Percentiles rank a stretch among this genome's conserved stretches.
Evolutionary conservation across 140 eudicot species (phyloP).

Genomic region (Bidens hawaiensis): DNA sequence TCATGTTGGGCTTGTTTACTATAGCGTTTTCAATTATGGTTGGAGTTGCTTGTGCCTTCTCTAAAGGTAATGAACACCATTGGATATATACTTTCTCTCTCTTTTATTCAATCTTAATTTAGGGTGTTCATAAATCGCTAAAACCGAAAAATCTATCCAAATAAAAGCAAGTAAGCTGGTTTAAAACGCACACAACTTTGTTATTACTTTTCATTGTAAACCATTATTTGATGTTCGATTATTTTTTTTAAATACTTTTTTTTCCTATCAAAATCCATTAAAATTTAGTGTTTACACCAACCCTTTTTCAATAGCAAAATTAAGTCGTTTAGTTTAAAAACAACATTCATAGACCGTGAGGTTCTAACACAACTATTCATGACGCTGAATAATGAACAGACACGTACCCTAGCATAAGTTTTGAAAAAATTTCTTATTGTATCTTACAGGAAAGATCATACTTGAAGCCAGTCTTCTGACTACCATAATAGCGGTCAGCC

Average conservation of each 20-base stretch:
- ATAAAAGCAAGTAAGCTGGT: neutral
- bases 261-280: too few species aligned
- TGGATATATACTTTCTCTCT: neutral
- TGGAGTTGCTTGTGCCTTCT: slow-evolving; percentile 38
- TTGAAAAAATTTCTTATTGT: neutral
- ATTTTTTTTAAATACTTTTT: too few species aligned
- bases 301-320: too few species aligned
- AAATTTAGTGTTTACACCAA: too few species aligned
- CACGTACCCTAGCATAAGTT: too few species aligned
- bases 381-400: too few species aligned
- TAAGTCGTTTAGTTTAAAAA: too few species aligned
- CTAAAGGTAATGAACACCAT: slow-evolving; percentile 23
- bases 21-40: slow-evolving; percentile 28
- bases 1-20: slow-evolving; percentile 43
- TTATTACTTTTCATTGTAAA: too few species aligned
- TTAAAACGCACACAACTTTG: too few species aligned
- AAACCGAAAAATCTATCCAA: neutral
- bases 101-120: neutral
- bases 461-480: slow-evolving; percentile 57
- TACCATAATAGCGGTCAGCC: slow-evolving; percentile 40
- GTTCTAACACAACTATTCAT: too few species aligned
- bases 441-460: slow-evolving; percentile 37
- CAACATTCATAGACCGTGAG: too few species aligned
- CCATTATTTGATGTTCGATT: too few species aligned
- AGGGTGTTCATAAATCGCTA: neutral